Percentiles rank a stretch among this genome's conserved stretches.
These are phyloP conservation scores for Hypoxylon fuscum DNA, from an alignment of 495 filamentous ascomycete species.

Conservation along the genomic window DNA sequence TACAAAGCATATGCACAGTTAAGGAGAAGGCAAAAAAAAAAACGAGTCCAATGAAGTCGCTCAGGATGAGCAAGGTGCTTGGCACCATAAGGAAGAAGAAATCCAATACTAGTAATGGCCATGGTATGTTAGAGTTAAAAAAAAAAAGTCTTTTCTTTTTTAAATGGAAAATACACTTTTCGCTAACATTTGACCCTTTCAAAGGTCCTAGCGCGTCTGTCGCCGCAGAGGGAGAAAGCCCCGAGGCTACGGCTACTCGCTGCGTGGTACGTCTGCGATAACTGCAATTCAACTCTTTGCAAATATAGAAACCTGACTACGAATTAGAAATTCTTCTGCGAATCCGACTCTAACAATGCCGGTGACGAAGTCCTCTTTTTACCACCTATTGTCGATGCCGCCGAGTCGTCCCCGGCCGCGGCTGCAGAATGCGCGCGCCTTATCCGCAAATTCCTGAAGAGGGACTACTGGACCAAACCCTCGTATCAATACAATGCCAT, in stretches of 20 bases:
- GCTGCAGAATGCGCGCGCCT: conserved; percentile 77
- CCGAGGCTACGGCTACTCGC: conserved; percentile 65
- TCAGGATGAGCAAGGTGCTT: conserved; percentile 65
- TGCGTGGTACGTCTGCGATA: conserved; percentile 55
- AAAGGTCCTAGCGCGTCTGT: conserved; percentile 35
- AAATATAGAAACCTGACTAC: conserved; percentile 28
- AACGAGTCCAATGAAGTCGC: conserved; percentile 56
- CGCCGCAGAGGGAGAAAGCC: conserved; percentile 55
- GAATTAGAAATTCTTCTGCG: conserved; percentile 72
- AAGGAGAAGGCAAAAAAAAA: conserved; percentile 5
- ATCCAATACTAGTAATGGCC: conserved; percentile 43
- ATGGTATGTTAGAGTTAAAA: too few species aligned
- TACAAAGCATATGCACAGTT: conserved; percentile 17
- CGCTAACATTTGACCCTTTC: conserved; percentile 4
- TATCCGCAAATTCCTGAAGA: conserved; percentile 83
- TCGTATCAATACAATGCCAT: conserved; percentile 93
- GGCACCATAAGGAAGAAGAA: conserved; percentile 59
- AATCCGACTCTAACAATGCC: conserved; percentile 70
- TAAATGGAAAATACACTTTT: too few species aligned
- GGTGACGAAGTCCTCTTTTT: conserved; percentile 93
- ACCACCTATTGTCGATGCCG: conserved; percentile 92
- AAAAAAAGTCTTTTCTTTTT: too few species aligned
- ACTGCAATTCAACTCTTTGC: conserved; percentile 31
- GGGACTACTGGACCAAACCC: conserved; percentile 67
- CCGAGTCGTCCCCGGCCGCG: conserved; percentile 88